Evolutionary conservation across 169 alveolate genomes (phyloP), one percentile per base, ranked within the genome.

Genomic region (Plasmodium vivax): DNA sequence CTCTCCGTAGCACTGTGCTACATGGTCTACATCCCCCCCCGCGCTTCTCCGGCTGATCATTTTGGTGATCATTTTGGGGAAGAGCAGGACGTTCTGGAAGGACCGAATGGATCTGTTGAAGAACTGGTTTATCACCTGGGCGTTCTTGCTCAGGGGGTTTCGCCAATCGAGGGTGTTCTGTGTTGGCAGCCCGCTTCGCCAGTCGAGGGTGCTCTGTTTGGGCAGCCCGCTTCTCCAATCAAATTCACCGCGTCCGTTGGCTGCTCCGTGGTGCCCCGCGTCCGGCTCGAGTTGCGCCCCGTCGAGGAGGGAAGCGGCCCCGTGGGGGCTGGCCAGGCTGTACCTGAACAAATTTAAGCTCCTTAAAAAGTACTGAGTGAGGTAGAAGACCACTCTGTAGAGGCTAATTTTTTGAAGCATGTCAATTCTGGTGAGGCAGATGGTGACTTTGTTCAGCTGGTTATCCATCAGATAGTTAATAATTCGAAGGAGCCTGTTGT

Each of bases 331-430:
- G 19, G 74, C 45, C 8, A 47, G n/a, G n/a, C 81, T 30, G 7
- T 75, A 23, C 47, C 81, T 87, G 77, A 87, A 87, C 30, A 87
- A 12, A 41, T 87, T 87, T 19, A 87, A 38, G 68, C 81, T 87
- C 77, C 83, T 79, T 16, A 87, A n/a, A 87, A 87, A 87, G 38
- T 87, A 79, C 5, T 87, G 93, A 36, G 93, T 87, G 27, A 87
- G 62, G 47, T 87, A 87, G 81, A 87, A 87, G 2, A 87, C 93
- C 2, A 87, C 82, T 54, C 79, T 74, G 71, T 87, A 87, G 14
- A 87, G 51, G 43, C 77, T 75, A 16, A 87, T 56, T 32, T 77
- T 87, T 77, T 56, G 68, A 16, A 87, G 75, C 45, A 54, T 8
- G 41, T 87, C 93, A 7, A 87, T 87, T 2, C 85, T 87, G 19